These are phyloP conservation scores for Pseudomonodictys pantanalensis DNA, from an alignment of 495 filamentous ascomycete genomes.

Conservation along the genomic window DNA sequence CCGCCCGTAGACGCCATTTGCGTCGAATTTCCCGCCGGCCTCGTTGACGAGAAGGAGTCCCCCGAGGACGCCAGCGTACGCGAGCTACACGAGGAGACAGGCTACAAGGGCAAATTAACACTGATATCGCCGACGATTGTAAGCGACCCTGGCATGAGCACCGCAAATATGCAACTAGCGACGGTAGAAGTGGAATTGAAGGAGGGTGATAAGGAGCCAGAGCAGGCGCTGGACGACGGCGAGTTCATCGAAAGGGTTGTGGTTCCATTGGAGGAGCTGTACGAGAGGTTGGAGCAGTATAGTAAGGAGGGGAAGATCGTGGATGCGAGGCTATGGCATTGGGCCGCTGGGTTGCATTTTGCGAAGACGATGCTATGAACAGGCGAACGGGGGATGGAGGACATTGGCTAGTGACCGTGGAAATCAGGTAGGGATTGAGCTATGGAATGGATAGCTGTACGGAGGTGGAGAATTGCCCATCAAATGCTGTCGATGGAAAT, in stretches of 20 bases:
- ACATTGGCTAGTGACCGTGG: too few relatives aligned
- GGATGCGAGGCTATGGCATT: slow-evolving; percentile 34
- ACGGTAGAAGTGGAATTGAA: slow-evolving; percentile 40
- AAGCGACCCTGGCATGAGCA: slow-evolving; percentile 43
- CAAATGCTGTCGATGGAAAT: too few relatives aligned
- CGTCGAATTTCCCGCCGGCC: slow-evolving; percentile 82
- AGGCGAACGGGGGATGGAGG: background rate
- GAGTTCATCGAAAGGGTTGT: slow-evolving; percentile 43
- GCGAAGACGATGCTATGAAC: slow-evolving; percentile 25
- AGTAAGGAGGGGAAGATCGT: slow-evolving; percentile 37
- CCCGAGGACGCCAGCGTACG: slow-evolving; percentile 70
- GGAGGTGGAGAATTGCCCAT: too few relatives aligned
- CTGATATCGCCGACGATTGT: slow-evolving; percentile 57
- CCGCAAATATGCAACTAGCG: slow-evolving; percentile 43
- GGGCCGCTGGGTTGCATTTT: slow-evolving; percentile 35
- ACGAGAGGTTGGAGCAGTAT: slow-evolving; percentile 49
- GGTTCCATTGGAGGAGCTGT: slow-evolving; percentile 47
- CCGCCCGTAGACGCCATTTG: slow-evolving; percentile 74
- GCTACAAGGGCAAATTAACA: slow-evolving; percentile 65
- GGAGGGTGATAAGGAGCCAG: slow-evolving; percentile 41
- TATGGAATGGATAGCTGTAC: too few relatives aligned
- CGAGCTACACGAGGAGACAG: slow-evolving; percentile 93
- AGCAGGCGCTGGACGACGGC: slow-evolving; percentile 43
- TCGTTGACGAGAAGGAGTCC: slow-evolving; percentile 80
- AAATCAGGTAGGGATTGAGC: too few relatives aligned